A percentile compares a stretch with the other conserved stretches of the same genome.
These are phyloP conservation scores for Malassezia furfur DNA, from an alignment of 1,284 basidiomycete genomes.

Conservation along the genomic window DNA sequence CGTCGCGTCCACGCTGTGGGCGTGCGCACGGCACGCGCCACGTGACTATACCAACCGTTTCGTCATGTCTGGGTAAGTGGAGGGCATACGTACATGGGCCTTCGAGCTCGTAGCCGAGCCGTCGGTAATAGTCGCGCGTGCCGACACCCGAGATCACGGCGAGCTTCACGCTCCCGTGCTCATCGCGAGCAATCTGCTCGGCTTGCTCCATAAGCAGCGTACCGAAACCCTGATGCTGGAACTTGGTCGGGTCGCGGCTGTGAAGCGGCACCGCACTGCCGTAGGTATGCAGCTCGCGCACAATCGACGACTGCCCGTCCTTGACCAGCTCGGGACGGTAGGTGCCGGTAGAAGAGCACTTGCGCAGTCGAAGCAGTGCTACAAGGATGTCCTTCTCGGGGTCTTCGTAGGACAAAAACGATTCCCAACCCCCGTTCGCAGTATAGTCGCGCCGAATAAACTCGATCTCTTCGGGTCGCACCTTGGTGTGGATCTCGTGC, in stretches of 20 bases:
- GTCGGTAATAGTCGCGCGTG: conserved; percentile 85
- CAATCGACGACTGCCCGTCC: conserved; percentile 74
- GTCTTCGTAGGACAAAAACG: conserved; percentile 97
- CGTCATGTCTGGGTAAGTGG: conserved; percentile 15
- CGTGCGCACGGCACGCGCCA: not conserved
- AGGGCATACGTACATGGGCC: conserved; percentile 59
- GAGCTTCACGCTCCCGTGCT: conserved; percentile 85
- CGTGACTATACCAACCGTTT: conserved; percentile 11
- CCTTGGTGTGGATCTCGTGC: conserved; percentile 97
- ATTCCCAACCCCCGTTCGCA: conserved; percentile 94
- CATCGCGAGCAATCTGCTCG: conserved; percentile 92
- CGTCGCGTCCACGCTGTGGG: not conserved
- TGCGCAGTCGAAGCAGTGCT: conserved; percentile 79
- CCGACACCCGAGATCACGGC: conserved; percentile 96
- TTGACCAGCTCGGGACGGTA: conserved; percentile 85
- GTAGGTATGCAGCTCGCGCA: conserved; percentile 95
- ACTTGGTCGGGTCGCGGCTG: conserved; percentile 86
- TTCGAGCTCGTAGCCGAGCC: conserved; percentile 84
- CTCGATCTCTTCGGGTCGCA: conserved; percentile 89
- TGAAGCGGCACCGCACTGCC: conserved; percentile 96
- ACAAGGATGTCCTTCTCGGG: conserved; percentile 92
- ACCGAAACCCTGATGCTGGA: conserved; percentile 69
- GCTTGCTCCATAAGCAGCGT: conserved; percentile 98
- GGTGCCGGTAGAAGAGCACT: conserved; percentile 90
- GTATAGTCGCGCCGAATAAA: conserved; percentile 92